phyloP scores from a whole-genome alignment of 2,329 filamentous ascomycete genomes.

The Nemania sp. region DNA sequence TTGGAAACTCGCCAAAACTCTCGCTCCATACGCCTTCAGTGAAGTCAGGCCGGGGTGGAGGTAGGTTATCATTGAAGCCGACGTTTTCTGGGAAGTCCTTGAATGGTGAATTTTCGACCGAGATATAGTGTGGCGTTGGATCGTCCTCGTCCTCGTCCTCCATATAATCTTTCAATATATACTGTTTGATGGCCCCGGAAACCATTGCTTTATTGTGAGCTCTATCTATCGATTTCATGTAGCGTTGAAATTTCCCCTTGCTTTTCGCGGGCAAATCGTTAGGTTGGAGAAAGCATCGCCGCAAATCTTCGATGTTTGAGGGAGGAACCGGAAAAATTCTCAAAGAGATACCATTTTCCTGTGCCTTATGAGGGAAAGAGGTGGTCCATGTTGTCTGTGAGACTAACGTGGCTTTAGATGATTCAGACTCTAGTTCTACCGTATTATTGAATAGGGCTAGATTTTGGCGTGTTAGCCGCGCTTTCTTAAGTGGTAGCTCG shows the following conservation, averaged over 20 bases:
- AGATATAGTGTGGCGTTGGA: no score
- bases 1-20: background rate
- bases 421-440: background rate
- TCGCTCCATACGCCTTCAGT: background rate
- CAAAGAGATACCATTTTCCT: no score
- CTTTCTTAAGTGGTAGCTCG: background rate
- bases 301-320: no score
- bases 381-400: no score
- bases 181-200: no score
- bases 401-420: no score
- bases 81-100: background rate
- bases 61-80: background rate
- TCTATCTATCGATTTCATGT: no score
- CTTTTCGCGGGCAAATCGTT: no score
- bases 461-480: background rate
- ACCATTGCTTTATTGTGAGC: no score
- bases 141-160: background rate
- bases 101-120: slow-evolving; percentile 3
- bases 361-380: background rate
- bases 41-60: background rate
- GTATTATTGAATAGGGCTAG: background rate
- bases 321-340: no score
- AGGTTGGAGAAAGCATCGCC: no score
- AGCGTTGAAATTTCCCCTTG: no score
- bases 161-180: background rate